Base-by-base conservation (phyloP, 2,329 filamentous ascomycete genomes). In the Cordyceps farinosa region DNA sequence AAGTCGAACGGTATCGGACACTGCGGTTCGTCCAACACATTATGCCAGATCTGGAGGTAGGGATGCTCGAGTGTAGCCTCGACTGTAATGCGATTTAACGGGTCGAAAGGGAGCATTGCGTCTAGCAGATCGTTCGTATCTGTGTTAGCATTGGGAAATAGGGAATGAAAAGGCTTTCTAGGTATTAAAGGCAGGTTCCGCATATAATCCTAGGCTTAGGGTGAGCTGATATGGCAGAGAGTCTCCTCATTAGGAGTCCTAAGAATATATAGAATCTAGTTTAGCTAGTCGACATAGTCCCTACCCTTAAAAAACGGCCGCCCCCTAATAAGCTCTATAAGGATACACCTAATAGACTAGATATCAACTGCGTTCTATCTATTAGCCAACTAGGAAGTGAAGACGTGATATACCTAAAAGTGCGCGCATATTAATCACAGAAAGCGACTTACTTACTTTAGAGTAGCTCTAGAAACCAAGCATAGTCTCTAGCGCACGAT, bases 391-490 rank as follows among this genome's bases (percentile, higher is more conserved):
- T 36, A 34, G 44, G 44, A 22, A 15, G 17, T 6, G 42, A 6
- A 5, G 15, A 17, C n/a, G n/a, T 22, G 2, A 6, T 47, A 3
- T 7, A 17, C n/a, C 3, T 22, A 5, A 17, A 47, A 5, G 22
- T 27, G 8, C n/a, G 17, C 29, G 22, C 54, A 10, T 10, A 36
- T 36, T 9, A 4, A 48, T 48, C 9, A 38, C 29, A 38, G 44
- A 11, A 11, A 15, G 2, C 17, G 10, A 93, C 93, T 63, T 87
- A 97, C 94, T 99, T 70, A 95, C 95, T 92, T 98, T 98, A 72
- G 95, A 98, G 79, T 99, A 99, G 81, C 92, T 97, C 79, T 98
- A 94, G 86, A 98, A 98, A 82, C 92, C 97, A 77, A 99, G 82
- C 95, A 99, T 99, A 71, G 98, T 98, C 78, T 99, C 95, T 3